Base-by-base conservation (phyloP, 768 basidiomycete species). In the Suillus americanus region DNA sequence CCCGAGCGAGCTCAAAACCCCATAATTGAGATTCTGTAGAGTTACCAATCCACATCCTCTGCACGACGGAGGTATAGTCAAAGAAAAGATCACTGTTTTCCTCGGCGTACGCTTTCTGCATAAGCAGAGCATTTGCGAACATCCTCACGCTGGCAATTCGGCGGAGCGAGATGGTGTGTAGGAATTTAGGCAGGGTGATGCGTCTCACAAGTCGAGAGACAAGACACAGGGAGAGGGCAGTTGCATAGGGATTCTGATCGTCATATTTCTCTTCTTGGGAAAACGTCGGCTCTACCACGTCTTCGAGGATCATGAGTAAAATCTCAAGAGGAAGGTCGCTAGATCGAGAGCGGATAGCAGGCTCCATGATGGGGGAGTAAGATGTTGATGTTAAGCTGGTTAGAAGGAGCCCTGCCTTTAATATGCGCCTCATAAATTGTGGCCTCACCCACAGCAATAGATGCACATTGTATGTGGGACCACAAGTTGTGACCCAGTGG, bases 311-410 rank as follows among this genome's bases (percentile, higher is more conserved):
- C 48, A 75, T 72, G 51, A 77, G 72, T 43, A 65, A 71, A 23
- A 81, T 70, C 69, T 81, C 80, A 38, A 73, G 66, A 13, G 79
- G 73, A 54, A 79, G 74, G n/a, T 60, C 51, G 25, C 68, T 66
- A 61, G 78, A 68, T 37, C 40, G 55, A 53, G 68, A 67, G 35
- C 38, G 62, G 8, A 18, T 23, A 38, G 8, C 13, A 38, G 35
- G 12, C 2, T 56, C 13, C 13, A 37, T 56, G n/a, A 56, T 3
- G 25, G 23, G 37, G 1, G n/a, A 23, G n/a, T n/a, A 55, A 33
- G 20, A 38, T 56, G 8, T n/a, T 37, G 20, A 38, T 56, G 8
- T n/a, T 37, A 16, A 14, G 25, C 50, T 28, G 14, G 14, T 28
- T 28, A 16, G 25, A 16, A 50, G 23, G n/a, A 23, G 12, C n/a